A percentile compares a stretch with the other conserved stretches of the same genome.
These are phyloP conservation scores for Acanthochlamys bracteata DNA, from an alignment of 106 monocot genomes.

Conservation along the genomic window DNA sequence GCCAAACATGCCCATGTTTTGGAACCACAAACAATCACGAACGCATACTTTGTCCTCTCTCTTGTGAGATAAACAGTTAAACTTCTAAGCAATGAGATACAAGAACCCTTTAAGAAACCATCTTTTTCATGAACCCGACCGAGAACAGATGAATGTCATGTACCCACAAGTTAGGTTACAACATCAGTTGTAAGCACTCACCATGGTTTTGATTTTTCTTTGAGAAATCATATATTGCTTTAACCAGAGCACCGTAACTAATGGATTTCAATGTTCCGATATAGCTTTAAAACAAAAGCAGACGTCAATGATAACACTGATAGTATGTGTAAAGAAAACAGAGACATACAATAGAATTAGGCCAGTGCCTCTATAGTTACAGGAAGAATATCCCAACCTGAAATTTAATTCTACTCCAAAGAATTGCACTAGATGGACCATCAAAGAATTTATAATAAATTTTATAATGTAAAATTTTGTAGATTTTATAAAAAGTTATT, in stretches of 20 bases:
- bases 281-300: conserved; percentile 14
- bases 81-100: neutral
- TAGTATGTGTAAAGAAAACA: neutral
- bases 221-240: conserved; percentile 32
- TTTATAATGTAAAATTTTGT: too few relatives aligned
- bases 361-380: too few relatives aligned
- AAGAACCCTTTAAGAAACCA: neutral
- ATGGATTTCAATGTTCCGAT: conserved; percentile 23
- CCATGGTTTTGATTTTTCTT: conserved; percentile 36
- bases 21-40: too few relatives aligned
- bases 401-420: too few relatives aligned
- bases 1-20: too few relatives aligned
- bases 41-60: too few relatives aligned
- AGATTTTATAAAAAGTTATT: too few relatives aligned
- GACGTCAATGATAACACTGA: neutral
- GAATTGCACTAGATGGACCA: too few relatives aligned
- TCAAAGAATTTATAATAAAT: too few relatives aligned
- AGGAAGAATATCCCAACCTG: too few relatives aligned
- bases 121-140: conserved; percentile 2
- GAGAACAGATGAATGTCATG: neutral
- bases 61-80: too few relatives aligned
- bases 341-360: too few relatives aligned
- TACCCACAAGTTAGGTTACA: neutral
- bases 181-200: conserved; percentile 3
- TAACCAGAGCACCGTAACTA: conserved; percentile 19